Percentiles rank a stretch among this genome's conserved stretches.
These are phyloP conservation scores for Trametes villosa DNA, from an alignment of 768 basidiomycete species.

Conservation along the genomic window DNA sequence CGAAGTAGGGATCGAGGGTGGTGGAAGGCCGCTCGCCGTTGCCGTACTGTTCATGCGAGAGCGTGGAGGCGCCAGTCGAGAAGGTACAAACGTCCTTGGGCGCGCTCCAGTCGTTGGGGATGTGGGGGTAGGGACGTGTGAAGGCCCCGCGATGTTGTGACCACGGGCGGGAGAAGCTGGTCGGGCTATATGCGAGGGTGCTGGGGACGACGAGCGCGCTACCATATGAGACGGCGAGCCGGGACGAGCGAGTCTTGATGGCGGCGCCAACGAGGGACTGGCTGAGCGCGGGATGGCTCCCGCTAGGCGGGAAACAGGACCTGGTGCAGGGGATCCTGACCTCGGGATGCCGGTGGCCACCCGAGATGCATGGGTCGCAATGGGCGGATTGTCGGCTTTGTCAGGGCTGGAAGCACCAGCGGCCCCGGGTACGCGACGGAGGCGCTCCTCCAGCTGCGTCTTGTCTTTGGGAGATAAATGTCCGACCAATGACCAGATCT, in stretches of 20 bases:
- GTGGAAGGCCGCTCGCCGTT: slow-evolving; percentile 6
- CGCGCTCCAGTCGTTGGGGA: slow-evolving; percentile 48
- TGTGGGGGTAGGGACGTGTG: slow-evolving; percentile 37
- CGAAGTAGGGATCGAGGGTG: slow-evolving; percentile 14
- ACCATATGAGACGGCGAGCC: slow-evolving; percentile 45
- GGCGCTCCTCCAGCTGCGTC: slow-evolving; percentile 87
- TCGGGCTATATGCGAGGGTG: slow-evolving; percentile 18
- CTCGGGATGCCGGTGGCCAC: slow-evolving; percentile 51
- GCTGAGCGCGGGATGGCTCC: slow-evolving; percentile 50
- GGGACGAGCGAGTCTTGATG: slow-evolving; percentile 49
- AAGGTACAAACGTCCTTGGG: slow-evolving; percentile 74
- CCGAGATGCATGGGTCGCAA: slow-evolving; percentile 53
- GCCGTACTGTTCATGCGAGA: slow-evolving; percentile 42
- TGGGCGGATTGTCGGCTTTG: slow-evolving; percentile 46
- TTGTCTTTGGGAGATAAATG: slow-evolving; percentile 82
- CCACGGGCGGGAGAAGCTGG: slow-evolving; percentile 13
- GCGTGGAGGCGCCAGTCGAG: slow-evolving; percentile 71
- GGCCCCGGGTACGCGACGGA: slow-evolving; percentile 80
- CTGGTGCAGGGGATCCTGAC: slow-evolving; percentile 54
- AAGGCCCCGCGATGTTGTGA: slow-evolving; percentile 25
- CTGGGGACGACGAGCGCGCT: slow-evolving; percentile 51
- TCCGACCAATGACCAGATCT: slow-evolving; percentile 81
- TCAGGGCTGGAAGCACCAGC: slow-evolving; percentile 53
- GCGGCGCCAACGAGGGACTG: slow-evolving; percentile 47
- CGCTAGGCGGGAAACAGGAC: slow-evolving; percentile 42